Evolutionary conservation across 768 basidiomycete species (phyloP), one percentile per base, ranked within the genome.

Genomic region (Calvatia gigantea): DNA sequence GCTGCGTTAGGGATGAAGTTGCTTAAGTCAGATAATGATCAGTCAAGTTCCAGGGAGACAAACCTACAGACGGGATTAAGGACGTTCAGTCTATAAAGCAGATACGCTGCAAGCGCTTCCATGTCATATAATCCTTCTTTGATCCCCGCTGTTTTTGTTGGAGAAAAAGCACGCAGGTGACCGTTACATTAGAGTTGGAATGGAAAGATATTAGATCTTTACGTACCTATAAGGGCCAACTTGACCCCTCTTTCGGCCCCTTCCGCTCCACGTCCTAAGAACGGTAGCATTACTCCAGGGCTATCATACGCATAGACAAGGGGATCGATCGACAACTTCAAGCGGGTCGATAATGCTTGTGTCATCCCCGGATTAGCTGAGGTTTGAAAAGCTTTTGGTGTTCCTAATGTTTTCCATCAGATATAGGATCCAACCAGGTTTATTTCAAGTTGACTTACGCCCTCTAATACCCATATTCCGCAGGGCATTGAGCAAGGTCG

Each of bases 281-380:
- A 98, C 9, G 94, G 93, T 39, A 97, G 77, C 95, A 98, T 98
- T 44, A 98, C 91, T 2, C 97, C 97, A 2, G 97, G 97, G 7
- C 92, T 86, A 75, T 99, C 97, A 64, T 87, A 94, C 3, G 97
- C 90, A 73, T 98, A 98, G 9, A 97, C 87, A 6, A 84, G 73
- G 2, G 94, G 94, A 52, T 86, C 79, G 56, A 87, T 69, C 23
- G 84, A 87, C 51, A 99, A 76, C 71, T 94, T 94, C 41, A 98
- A 76, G 31, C 92, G 84, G 8, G 90, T 96, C 4, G 95, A 96
- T 39, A 98, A 72, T 35, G 89, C 82, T 51, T 89, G 87, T 15
- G 97, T 99, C 65, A 92, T 79, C 15, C 97, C 97, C 0, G 97
- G 94, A 62, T 90, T 85, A 2, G 91, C 84, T 19, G 91, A 92